phyloP scores from a whole-genome alignment of 164 flowering plant species.

The Tetracentron sinense region DNA sequence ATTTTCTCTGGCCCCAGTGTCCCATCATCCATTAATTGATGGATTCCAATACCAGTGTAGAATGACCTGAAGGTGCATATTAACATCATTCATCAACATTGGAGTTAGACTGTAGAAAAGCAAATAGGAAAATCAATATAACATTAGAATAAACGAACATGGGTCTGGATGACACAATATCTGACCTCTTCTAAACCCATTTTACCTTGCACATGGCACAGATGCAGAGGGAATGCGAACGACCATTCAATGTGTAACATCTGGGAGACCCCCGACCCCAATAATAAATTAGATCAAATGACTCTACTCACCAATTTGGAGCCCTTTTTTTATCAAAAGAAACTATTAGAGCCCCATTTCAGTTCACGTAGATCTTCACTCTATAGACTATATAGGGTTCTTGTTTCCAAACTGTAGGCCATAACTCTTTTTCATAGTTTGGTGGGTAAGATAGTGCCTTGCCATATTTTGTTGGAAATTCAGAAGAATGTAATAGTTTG shows the following conservation, averaged over 20 bases:
- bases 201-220: neutral
- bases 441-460: neutral
- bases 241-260: neutral
- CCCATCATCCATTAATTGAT: conserved; percentile 67
- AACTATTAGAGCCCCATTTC: no score
- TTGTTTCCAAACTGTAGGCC: no score
- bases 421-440: neutral
- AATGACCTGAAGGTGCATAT: conserved; percentile 56
- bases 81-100: neutral
- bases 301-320: no score
- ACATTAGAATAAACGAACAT: neutral
- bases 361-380: no score
- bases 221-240: neutral
- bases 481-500: neutral
- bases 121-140: neutral
- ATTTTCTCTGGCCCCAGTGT: conserved; percentile 83
- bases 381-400: no score
- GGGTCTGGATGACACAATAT: neutral
- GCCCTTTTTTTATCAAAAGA: no score
- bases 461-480: neutral
- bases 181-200: neutral
- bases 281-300: no score
- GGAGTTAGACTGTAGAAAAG: neutral
- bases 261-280: neutral
- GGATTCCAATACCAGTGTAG: conserved; percentile 91